Base-by-base conservation (phyloP, 345 rosid species). In the Rhodomyrtus tomentosa region DNA sequence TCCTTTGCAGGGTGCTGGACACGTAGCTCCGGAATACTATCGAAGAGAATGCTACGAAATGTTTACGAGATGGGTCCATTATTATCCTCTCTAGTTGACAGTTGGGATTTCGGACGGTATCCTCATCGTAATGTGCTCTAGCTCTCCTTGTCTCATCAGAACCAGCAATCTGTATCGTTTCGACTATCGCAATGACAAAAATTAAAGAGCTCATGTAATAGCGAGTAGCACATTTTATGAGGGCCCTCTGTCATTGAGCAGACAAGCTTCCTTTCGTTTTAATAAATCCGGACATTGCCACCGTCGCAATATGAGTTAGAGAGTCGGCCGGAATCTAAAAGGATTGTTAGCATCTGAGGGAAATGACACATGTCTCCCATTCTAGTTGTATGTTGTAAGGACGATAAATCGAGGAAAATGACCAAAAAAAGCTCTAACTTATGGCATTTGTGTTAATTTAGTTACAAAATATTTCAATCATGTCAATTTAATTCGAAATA, bases 1-100 rank as follows among this genome's bases (percentile, higher is more conserved):
- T 56, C 68, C 32, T n/a, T n/a, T 56, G 0, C 29, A 90, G 92
- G 90, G 92, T 10, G 86, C 89, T n/a, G 90, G 92, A 21, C 89
- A 90, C 55, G 48, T 90, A 55, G 88, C 92, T 3, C 88, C 88
- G 16, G 89, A 87, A 81, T 90, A 86, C 84, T 62, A 52, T 42
- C 84, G 89, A 5, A 79, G 87, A 81, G 83, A 87, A 81, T 87
- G 92, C 82, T 86, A 49, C 52, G 53, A 85, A 36, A 90, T 90
- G 92, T 90, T 86, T 76, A 80, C 85, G 50, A 87, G 92, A 55
- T 88, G 86, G 82, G 81, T 88, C 18, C 88, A 90, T 76, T 87
- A 85, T 20, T 90, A 90, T 80, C 87, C 88, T 6, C 54, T 90
- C 20, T 25, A 88, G 82, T 25, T 56, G 68, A 25, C 32, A n/a